phyloP scores from a whole-genome alignment of 345 rosid genomes.

The Litchi chinensis region DNA sequence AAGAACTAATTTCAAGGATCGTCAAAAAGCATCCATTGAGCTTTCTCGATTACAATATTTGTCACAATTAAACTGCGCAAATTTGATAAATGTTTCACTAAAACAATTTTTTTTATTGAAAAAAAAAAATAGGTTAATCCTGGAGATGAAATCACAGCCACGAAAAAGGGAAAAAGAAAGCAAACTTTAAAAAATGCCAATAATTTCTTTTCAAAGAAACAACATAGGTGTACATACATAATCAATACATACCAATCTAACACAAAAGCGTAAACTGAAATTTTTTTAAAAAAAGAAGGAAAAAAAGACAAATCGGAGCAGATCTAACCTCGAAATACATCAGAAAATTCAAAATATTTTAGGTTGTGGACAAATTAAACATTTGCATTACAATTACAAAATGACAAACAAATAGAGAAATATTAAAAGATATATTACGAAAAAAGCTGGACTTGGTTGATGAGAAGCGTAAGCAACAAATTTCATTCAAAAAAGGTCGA shows the following conservation, averaged over 20 bases:
- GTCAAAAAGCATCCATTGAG: neutral
- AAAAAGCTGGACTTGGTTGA: neutral
- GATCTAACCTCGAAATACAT: conserved; percentile 15
- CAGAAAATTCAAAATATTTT: neutral
- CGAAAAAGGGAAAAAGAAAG: neutral
- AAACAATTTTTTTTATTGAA: neutral
- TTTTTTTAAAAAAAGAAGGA: neutral
- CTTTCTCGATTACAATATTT: neutral
- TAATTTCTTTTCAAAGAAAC: neutral
- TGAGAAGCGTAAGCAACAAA: neutral
- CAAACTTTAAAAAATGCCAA: neutral
- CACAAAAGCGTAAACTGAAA: neutral
- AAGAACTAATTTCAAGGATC: too few relatives aligned
- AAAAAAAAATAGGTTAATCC: neutral
- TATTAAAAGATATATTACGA: neutral
- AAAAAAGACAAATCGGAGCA: neutral
- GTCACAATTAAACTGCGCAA: neutral
- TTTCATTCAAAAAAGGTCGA: neutral
- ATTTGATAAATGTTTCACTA: neutral
- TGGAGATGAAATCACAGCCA: neutral
- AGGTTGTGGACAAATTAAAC: neutral
- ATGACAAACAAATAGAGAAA: neutral
- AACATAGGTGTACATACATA: neutral
- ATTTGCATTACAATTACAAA: neutral
- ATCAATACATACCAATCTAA: neutral